Evolutionary conservation across 1,284 basidiomycete genomes (phyloP), one percentile per base, ranked within the genome.

Genomic region (Moniliella sp.): DNA sequence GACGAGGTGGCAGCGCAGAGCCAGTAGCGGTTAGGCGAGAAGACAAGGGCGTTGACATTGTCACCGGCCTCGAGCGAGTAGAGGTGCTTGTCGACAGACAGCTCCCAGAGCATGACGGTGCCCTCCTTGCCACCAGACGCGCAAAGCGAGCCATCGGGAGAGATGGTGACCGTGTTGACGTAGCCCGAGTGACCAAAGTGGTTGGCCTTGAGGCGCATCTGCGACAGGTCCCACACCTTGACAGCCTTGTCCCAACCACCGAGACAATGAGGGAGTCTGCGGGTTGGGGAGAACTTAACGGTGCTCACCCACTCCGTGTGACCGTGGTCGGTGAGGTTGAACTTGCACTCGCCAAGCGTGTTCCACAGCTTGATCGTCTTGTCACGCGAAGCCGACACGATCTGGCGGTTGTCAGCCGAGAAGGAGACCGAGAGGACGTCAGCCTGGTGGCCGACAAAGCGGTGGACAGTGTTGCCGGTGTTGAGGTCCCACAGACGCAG

Each of bases 231-330:
- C 63, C 76, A 69, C 61, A 93, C 88, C 78, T 97, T 99, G 63
- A 97, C 91, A 47, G 93, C 82, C 72, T 94, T 97, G 72, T 97
- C 91, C 91, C 91, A 99, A 55, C 91, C 91, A 61, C 78, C 81
- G 37, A 88, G 97, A 43, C 97, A 88, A 56, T 97, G 94, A 58
- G 94, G 84, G 41, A 88, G 86, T 72, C 91, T 97, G 68, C 75
- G 61, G 66, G 97, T 99, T 42, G 91, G 91, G 68, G 83, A 91
- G 73, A 99, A 99, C 63, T 88, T 79, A 33, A 99, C 91, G 66
- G 88, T 97, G 37, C 84, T 94, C 45, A 99, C 88, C 82, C 82
- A 59, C 44, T 59, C 56, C 28, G 54, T 46, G 53, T 59, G 91
- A 48, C 88, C 84, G n/a, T n/a, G 18, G 56, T 97, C 88, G 68